Evolutionary conservation across 805 yeast genomes (phyloP), one percentile per base, ranked within the genome.

Genomic region (Yamadazyma nakazawae): DNA sequence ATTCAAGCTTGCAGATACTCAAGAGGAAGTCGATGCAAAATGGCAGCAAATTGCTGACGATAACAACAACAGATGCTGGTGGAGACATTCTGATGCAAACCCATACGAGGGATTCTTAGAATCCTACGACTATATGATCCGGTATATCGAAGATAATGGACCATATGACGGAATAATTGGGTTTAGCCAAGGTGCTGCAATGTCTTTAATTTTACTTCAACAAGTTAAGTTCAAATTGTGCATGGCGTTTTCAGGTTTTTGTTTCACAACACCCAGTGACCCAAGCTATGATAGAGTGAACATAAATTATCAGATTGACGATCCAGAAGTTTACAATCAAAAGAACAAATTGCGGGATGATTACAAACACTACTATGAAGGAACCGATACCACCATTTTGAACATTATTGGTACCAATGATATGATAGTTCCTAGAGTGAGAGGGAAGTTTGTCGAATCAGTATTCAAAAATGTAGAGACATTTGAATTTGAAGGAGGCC

Each of bases 101-200:
- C 51, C 48, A 1, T 62, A 67, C 43, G 44, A 50, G 9, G 73
- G 73, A 4, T 60, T 64, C 25, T 58, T 62, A 8, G 60, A 59
- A 17, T 51, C 72, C 0, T 43, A 67, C 21, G 43, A 59, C 5
- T 61, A 55, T 41, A 51, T 69, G 17, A 48, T 55, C 25, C 45
- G 60, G 1, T 57, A 70, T 46, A 61, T 72, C 34, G 54, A 55
- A 34, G 42, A 56, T 38, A 54, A 70, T 46, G 76, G 76, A 8
- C 76, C 76, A 0, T 71, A 65, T 51, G 67, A 68, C 40, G 76
- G 75, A 0, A 57, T 72, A 18, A 54, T 72, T 31, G 76, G 76
- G 3, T 72, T 70, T 45, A 66, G 72, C 21, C 76, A 72, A 51
- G 76, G 76, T 26, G 74, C 74, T 2, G 67, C 70, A 8, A 61